Evolutionary conservation across 2,329 filamentous ascomycete species (phyloP), one percentile per base, ranked within the genome.

Genomic region (Fusarium sp.): DNA sequence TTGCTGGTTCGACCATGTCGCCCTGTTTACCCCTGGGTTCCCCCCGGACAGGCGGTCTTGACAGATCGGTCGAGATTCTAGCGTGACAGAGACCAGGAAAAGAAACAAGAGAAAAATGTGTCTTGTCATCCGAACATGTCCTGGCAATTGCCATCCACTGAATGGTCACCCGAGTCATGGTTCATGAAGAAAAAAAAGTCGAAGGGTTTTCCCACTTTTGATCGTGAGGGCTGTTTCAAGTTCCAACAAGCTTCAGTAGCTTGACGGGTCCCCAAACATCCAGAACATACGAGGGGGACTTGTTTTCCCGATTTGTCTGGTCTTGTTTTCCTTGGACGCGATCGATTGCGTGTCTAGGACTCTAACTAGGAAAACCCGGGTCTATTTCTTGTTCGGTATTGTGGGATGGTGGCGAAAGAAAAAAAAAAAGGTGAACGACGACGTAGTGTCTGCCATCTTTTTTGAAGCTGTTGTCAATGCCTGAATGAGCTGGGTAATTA

Each of bases 281-380:
- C 37, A 61, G 47, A 60, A 64, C 40, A 34, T 50, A 64, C 38
- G 56, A 64, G 59, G 52, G 37, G 37, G 18, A 34, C 40, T 3
- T 45, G 20, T n/a, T 57, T 73, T 67, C 72, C 69, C 72, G 72
- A 73, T 74, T 70, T 65, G 72, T 70, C 50, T 40, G 59, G 27
- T 52, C 40, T 60, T 62, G 65, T 60, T 71, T 67, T 59, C 24
- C 27, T 47, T 13, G 45, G 45, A 14, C 40, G 58, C 69, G 69
- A 74, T 73, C 72, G 72, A 52, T 72, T 75, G 72, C 72, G 66
- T 56, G 71, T 70, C 65, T 56, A 13, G 16, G 34, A 45, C 13
- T 16, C 63, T 59, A 69, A 69, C 72, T 66, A 62, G 68, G 64
- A 52, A 69, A 50, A 50, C 20, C n/a, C 42, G 22, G 38, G 18